These are phyloP conservation scores for Trapa bicornis DNA, from an alignment of 345 rosid species.

Conservation along the genomic window DNA sequence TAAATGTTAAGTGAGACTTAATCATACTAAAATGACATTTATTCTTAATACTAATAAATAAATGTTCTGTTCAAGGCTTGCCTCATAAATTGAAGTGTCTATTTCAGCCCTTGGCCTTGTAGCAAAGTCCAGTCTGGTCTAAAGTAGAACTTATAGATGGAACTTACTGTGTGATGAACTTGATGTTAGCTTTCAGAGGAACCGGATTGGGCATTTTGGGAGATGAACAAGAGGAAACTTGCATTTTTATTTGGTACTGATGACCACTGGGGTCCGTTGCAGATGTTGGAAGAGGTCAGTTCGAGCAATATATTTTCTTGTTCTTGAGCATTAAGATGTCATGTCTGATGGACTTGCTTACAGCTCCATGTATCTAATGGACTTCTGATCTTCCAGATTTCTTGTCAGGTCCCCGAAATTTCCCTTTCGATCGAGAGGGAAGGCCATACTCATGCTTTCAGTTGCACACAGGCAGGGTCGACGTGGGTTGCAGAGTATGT, in stretches of 20 bases:
- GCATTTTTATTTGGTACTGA: constrained; percentile 59
- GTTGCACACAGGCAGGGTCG: constrained; percentile 71
- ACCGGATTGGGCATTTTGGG: constrained; percentile 71
- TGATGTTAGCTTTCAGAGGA: constrained; percentile 42
- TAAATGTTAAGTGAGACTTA: not conserved
- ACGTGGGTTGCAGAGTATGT: constrained; percentile 61
- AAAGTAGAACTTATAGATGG: not conserved
- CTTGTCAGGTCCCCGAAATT: constrained; percentile 41
- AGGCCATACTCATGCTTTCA: constrained; percentile 65
- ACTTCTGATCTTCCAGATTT: constrained; percentile 26
- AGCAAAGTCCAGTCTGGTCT: not conserved
- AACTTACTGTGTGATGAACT: not conserved
- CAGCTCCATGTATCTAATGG: not conserved
- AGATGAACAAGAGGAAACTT: constrained; percentile 40
- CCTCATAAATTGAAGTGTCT: too few relatives aligned
- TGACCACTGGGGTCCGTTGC: constrained; percentile 84
- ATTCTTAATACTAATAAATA: too few relatives aligned
- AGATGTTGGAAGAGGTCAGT: constrained; percentile 65
- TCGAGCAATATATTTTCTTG: not conserved
- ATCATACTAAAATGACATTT: not conserved
- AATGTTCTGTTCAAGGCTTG: too few relatives aligned
- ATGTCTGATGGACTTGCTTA: not conserved
- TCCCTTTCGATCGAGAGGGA: constrained; percentile 57
- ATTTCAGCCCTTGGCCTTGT: not conserved
- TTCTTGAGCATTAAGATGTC: too few relatives aligned